Base-by-base conservation (phyloP, 352 stramenopile species). In the Phytophthora meadii region DNA sequence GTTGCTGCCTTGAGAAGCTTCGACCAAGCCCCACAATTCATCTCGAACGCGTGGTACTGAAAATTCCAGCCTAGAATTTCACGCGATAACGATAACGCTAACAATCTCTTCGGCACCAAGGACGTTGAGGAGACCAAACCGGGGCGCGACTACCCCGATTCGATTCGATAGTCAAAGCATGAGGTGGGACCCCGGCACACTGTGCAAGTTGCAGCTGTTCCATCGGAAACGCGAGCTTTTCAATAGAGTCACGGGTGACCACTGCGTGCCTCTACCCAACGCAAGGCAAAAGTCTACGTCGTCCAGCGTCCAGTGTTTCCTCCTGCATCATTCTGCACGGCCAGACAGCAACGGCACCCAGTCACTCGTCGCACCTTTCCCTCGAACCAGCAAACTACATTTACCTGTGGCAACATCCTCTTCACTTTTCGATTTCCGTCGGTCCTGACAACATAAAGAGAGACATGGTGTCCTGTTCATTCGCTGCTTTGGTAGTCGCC, bases 361-460 rank as follows among this genome's bases (percentile, higher is more conserved):
- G 36, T 49, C 50, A 61, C 34, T 49, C 50, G 50, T 61, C 49
- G 34, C 64, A 64, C 64, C 59, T 68, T 69, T 72, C 48, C 59
- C 55, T 55, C 48, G 28, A 51, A 34, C 54, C 8, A n/a, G 14
- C 50, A 36, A 61, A 56, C 44, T 57, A 25, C 15, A 40, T 59
- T 25, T 24, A 36, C n/a, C 40, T 10, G 39, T 28, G 27, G 5
- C 14, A 17, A 10, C 17, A 25, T 34, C 19, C 14, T 54, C 41
- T 56, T 64, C 61, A 74, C 60, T 74, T 27, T 12, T 42, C 61
- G 28, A 64, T 74, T 66, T 54, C 14, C 66, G 39, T 49, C 27
- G 48, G 40, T 47, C 27, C 44, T 52, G 52, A 9, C 28, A 36
- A 36, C 44, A 22, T 9, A 19, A 15, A 47, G 49, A n/a, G 45